Evolutionary conservation across 2,329 filamentous ascomycete species (phyloP).

Genomic region (Colletotrichum sp.): DNA sequence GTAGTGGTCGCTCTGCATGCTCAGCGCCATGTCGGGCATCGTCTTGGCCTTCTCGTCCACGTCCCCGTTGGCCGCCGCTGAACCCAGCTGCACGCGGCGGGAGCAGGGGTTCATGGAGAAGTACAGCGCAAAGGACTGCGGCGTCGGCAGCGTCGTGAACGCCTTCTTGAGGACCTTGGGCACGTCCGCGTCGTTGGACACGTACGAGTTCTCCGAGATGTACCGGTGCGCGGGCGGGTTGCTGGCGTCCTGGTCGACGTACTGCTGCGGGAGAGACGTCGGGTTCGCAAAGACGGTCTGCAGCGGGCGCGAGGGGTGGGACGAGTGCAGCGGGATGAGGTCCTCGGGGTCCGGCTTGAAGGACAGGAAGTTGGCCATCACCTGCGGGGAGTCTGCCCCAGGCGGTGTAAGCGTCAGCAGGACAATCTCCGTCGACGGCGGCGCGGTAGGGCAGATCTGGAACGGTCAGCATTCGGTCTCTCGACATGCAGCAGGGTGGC

Average conservation of each 20-base stretch:
- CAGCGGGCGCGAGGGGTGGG: slow-evolving; percentile 23
- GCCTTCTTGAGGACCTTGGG: slow-evolving; percentile 46
- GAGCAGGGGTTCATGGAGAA: slow-evolving; percentile 56
- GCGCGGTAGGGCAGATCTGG: slow-evolving; percentile 34
- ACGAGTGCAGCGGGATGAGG: slow-evolving; percentile 3
- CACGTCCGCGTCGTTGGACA: slow-evolving; percentile 52
- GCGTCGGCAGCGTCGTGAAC: slow-evolving; percentile 51
- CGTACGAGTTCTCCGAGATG: slow-evolving; percentile 54
- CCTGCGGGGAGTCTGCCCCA: slow-evolving; percentile 29
- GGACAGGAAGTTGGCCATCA: slow-evolving; percentile 43
- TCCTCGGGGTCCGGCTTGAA: slow-evolving; percentile 39
- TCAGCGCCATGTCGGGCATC: slow-evolving; percentile 57
- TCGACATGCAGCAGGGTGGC: background rate
- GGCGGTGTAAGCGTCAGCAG: slow-evolving; percentile 35
- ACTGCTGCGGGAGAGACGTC: slow-evolving; percentile 46
- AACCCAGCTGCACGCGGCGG: background rate
- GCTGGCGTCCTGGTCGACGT: slow-evolving; percentile 45
- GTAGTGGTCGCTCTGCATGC: slow-evolving; percentile 61
- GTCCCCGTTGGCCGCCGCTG: slow-evolving; percentile 37
- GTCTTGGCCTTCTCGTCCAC: background rate
- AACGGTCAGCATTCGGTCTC: background rate
- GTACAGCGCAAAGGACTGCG: slow-evolving; percentile 53
- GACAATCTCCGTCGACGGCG: slow-evolving; percentile 45
- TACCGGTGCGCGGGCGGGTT: slow-evolving; percentile 56
- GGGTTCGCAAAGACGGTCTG: slow-evolving; percentile 37